phyloP scores from a whole-genome alignment of 371 early-diverging fungal species.

The Chytridium lagenaria region DNA sequence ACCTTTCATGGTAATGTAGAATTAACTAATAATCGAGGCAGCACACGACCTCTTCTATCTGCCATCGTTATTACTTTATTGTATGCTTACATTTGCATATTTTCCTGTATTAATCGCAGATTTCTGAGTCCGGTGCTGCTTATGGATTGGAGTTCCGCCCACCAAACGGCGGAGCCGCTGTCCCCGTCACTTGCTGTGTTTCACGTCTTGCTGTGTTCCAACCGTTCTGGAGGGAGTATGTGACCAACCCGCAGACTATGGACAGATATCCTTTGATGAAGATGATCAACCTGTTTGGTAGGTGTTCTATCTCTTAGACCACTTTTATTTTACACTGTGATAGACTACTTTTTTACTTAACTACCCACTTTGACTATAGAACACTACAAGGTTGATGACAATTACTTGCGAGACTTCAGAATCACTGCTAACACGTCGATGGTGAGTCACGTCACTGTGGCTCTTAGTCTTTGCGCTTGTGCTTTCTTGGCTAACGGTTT shows the following conservation, averaged over 20 bases:
- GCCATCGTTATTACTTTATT: too few relatives aligned
- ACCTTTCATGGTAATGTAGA: slow-evolving; percentile 7
- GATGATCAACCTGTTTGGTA: slow-evolving; percentile 6
- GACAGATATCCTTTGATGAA: slow-evolving; percentile 10
- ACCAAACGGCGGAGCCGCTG: background rate
- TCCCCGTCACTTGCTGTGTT: background rate
- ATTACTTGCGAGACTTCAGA: slow-evolving; percentile 1
- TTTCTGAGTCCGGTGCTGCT: slow-evolving; percentile 14
- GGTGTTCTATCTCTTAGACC: background rate
- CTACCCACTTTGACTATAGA: background rate
- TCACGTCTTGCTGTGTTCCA: background rate
- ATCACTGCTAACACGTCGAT: background rate
- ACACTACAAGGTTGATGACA: background rate
- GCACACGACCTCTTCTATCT: too few relatives aligned
- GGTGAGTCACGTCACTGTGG: background rate
- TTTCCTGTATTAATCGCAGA: too few relatives aligned
- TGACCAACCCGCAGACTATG: background rate
- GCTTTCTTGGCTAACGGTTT: background rate
- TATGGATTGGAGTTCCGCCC: background rate
- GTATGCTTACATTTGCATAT: too few relatives aligned
- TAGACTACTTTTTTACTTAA: too few relatives aligned
- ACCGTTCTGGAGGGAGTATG: slow-evolving; percentile 12
- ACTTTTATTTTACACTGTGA: too few relatives aligned
- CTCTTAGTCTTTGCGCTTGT: background rate
- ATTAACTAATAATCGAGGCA: too few relatives aligned